These are phyloP conservation scores for Aspergillus awamori DNA, from an alignment of 2,329 filamentous ascomycete species.

Conservation along the genomic window DNA sequence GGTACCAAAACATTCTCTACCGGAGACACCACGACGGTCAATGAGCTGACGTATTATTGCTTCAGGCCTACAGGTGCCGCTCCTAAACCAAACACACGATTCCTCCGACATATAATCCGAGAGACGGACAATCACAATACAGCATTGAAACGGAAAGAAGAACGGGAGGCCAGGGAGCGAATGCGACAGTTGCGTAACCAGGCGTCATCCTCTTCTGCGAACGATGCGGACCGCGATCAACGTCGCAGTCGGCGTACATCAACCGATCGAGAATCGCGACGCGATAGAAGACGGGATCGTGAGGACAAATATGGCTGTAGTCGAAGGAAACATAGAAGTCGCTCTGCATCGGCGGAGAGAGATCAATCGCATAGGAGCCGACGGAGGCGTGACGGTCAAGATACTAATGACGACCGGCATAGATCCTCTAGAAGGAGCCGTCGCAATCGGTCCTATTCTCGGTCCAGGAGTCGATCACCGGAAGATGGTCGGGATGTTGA, in stretches of 20 bases:
- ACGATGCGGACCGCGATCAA: constrained; percentile 39
- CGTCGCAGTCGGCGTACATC: constrained; percentile 18
- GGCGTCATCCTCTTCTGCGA: constrained; percentile 26
- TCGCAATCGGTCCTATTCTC: constrained; percentile 25
- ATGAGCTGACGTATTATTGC: constrained; percentile 12
- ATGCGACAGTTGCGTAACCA: constrained; percentile 61
- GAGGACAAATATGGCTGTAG: constrained; percentile 31
- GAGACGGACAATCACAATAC: constrained; percentile 89
- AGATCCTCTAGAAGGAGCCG: constrained; percentile 20
- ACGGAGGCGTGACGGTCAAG: constrained; percentile 25
- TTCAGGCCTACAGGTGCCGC: constrained; percentile 64
- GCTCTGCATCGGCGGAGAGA: constrained; percentile 31
- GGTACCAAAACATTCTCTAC: constrained; percentile 42
- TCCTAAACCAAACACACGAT: constrained; percentile 89
- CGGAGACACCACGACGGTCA: background rate
- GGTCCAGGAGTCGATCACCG: constrained; percentile 28
- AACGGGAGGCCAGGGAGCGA: constrained; percentile 73
- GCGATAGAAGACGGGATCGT: constrained; percentile 26
- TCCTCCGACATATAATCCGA: constrained; percentile 83
- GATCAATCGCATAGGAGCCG: constrained; percentile 29
- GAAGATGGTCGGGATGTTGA: constrained; percentile 12
- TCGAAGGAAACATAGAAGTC: constrained; percentile 32
- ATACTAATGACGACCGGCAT: constrained; percentile 21
- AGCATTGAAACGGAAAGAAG: constrained; percentile 80
- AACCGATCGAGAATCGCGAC: constrained; percentile 23